phyloP scores from a whole-genome alignment of 192 early-diverging fungal species.

The Dissophora ornata region DNA sequence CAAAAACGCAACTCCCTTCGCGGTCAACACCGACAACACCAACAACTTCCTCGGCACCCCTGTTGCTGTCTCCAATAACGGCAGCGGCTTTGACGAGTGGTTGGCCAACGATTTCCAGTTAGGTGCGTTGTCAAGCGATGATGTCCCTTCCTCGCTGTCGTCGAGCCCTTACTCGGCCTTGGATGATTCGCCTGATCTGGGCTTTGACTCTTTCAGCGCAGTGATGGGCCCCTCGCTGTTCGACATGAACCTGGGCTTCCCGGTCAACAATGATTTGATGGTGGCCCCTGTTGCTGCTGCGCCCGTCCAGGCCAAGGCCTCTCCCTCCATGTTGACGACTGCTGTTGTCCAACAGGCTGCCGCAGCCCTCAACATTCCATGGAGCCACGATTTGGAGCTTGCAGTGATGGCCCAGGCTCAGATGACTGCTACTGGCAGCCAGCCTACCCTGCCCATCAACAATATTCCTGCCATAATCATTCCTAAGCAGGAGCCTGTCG shows the following conservation, averaged over 20 bases:
- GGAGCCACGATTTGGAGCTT: slow-evolving; percentile 50
- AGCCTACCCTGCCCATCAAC: background rate
- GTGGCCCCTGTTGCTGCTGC: background rate
- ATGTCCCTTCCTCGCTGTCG: slow-evolving; percentile 28
- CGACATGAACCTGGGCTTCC: slow-evolving; percentile 31
- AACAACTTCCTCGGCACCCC: slow-evolving; percentile 11
- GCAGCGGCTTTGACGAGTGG: slow-evolving; percentile 49
- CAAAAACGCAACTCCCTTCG: slow-evolving; percentile 34
- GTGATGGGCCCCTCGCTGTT: slow-evolving; percentile 31
- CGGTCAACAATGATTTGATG: background rate
- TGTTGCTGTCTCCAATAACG: slow-evolving; percentile 27
- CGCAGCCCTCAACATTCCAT: slow-evolving; percentile 52
- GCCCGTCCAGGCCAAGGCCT: slow-evolving; percentile 4
- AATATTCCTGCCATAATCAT: slow-evolving; percentile 10
- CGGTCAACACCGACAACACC: slow-evolving; percentile 7
- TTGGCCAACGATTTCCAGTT: slow-evolving; percentile 50
- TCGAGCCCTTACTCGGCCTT: slow-evolving; percentile 46
- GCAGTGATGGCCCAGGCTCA: slow-evolving; percentile 39
- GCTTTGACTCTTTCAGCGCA: slow-evolving; percentile 38
- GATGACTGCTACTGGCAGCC: background rate
- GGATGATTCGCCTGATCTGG: slow-evolving; percentile 45
- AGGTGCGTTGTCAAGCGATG: slow-evolving; percentile 27
- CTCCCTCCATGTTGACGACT: slow-evolving; percentile 36
- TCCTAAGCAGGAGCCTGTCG: slow-evolving; percentile 43
- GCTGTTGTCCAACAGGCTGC: slow-evolving; percentile 52